Conservation (phyloP, 2,329 filamentous ascomycete genomes). For the Fusarium oligoseptatum region DNA sequence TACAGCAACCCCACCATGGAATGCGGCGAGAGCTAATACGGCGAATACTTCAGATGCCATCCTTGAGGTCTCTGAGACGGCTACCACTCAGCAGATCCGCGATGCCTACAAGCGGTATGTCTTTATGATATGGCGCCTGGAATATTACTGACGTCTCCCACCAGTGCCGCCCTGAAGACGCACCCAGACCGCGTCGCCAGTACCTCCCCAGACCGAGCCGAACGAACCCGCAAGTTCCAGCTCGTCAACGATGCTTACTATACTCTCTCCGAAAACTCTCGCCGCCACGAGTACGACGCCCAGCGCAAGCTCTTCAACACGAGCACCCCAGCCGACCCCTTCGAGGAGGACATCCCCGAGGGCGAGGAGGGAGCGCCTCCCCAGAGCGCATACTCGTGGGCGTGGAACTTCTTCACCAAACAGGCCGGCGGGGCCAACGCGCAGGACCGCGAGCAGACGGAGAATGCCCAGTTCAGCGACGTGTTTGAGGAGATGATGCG, state of each 20-base stretch:
- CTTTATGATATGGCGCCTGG: neutral
- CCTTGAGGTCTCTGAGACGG: constrained; percentile 79
- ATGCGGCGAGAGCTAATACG: constrained; percentile 29
- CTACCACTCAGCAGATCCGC: constrained; percentile 86
- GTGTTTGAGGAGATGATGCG: constrained; percentile 92
- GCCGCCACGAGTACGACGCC: constrained; percentile 87
- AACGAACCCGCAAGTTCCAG: constrained; percentile 90
- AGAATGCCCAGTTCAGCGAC: constrained; percentile 87
- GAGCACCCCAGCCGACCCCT: constrained; percentile 56
- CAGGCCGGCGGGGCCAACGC: constrained; percentile 40
- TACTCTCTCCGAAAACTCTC: constrained; percentile 82
- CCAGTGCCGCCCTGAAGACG: constrained; percentile 88
- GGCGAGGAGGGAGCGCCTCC: constrained; percentile 50
- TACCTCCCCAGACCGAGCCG: constrained; percentile 84
- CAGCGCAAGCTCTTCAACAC: constrained; percentile 60
- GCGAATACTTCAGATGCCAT: constrained; percentile 70
- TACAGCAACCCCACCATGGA: constrained; percentile 27
- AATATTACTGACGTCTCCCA: constrained; percentile 28
- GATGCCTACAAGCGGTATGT: constrained; percentile 91
- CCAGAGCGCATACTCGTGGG: constrained; percentile 79
- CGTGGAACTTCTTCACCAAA: constrained; percentile 71
- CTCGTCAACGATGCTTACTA: constrained; percentile 95
- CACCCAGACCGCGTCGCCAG: constrained; percentile 91
- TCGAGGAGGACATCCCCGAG: constrained; percentile 53
- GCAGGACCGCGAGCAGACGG: constrained; percentile 66